Conservation (phyloP, 495 filamentous ascomycete genomes). For the Melanomma pulvis-pyrius region DNA sequence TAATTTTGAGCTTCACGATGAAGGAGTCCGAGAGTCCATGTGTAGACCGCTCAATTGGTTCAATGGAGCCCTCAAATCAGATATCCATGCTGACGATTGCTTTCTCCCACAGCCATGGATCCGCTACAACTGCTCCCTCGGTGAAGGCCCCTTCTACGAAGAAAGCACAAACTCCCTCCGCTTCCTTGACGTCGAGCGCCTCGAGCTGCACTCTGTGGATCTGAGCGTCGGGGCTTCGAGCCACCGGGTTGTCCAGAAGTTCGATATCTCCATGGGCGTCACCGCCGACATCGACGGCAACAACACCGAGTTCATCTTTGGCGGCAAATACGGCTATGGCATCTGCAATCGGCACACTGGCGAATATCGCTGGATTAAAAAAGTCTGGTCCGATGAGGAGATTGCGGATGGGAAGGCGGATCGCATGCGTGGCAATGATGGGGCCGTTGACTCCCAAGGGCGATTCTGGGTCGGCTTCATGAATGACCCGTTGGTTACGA, state of each 20-base stretch:
- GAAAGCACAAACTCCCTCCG: conserved; percentile 68
- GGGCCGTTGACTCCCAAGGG: conserved; percentile 76
- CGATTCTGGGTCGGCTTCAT: conserved; percentile 89
- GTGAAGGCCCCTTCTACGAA: conserved; percentile 85
- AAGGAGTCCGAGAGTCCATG: not conserved
- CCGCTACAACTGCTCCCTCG: conserved; percentile 69
- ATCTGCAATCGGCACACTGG: conserved; percentile 70
- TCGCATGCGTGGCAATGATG: conserved; percentile 73
- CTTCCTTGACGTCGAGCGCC: conserved; percentile 86
- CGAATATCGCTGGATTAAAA: conserved; percentile 62
- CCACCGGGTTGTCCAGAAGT: conserved; percentile 62
- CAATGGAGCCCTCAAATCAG: not conserved
- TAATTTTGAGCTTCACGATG: not conserved
- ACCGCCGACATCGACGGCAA: conserved; percentile 79
- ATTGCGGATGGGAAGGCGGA: conserved; percentile 40
- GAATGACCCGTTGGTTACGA: conserved; percentile 61
- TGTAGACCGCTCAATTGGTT: not conserved
- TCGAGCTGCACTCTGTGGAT: conserved; percentile 73
- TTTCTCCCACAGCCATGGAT: conserved; percentile 66
- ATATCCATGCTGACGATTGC: not conserved
- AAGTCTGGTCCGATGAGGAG: conserved; percentile 59
- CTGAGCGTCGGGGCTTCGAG: conserved; percentile 65
- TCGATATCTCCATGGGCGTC: conserved; percentile 68
- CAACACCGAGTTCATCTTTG: conserved; percentile 71
- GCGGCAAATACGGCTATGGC: conserved; percentile 79